phyloP scores from a whole-genome alignment of 2,329 filamentous ascomycete species.

The Scytalidium lignicola region DNA sequence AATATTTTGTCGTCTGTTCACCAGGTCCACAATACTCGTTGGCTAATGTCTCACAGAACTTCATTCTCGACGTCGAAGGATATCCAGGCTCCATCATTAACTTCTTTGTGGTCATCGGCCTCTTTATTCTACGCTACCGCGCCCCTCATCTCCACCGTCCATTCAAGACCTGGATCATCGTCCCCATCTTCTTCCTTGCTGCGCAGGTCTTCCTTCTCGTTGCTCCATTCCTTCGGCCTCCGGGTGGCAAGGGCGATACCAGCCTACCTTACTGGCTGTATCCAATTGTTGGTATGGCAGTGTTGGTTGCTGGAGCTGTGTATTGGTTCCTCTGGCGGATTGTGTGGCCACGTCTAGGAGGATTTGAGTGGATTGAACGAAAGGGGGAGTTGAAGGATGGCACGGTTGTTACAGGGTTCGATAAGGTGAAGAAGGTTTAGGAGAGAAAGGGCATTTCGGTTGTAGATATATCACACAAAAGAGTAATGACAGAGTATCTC shows the following conservation, averaged over 20 bases:
- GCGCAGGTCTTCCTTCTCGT: slow-evolving; percentile 36
- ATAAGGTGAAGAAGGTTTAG: slow-evolving; percentile 10
- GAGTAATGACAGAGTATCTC: too few relatives aligned
- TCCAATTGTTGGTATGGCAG: slow-evolving; percentile 35
- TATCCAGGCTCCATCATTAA: slow-evolving; percentile 29
- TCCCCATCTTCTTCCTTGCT: slow-evolving; percentile 32
- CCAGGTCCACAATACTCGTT: neutral
- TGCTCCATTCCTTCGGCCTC: slow-evolving; percentile 36
- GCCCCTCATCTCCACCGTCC: slow-evolving; percentile 28
- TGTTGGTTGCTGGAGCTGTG: slow-evolving; percentile 31
- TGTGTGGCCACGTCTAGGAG: slow-evolving; percentile 14
- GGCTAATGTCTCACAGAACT: slow-evolving; percentile 16
- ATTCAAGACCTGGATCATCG: slow-evolving; percentile 31
- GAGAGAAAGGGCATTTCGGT: too few relatives aligned
- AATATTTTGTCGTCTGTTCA: too few relatives aligned
- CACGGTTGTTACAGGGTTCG: slow-evolving; percentile 21
- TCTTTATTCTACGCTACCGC: slow-evolving; percentile 25
- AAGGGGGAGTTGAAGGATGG: slow-evolving; percentile 21
- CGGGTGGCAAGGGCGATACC: slow-evolving; percentile 34
- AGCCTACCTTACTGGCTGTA: slow-evolving; percentile 39
- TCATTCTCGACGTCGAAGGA: slow-evolving; percentile 32
- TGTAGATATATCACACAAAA: too few relatives aligned
- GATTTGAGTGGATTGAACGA: slow-evolving; percentile 11
- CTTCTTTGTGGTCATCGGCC: slow-evolving; percentile 27
- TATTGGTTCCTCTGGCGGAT: slow-evolving; percentile 29